Percentiles rank a stretch among this genome's conserved stretches.
Conservation (phyloP, 2,329 filamentous ascomycete genomes). For the Colletotrichum sp. region DNA sequence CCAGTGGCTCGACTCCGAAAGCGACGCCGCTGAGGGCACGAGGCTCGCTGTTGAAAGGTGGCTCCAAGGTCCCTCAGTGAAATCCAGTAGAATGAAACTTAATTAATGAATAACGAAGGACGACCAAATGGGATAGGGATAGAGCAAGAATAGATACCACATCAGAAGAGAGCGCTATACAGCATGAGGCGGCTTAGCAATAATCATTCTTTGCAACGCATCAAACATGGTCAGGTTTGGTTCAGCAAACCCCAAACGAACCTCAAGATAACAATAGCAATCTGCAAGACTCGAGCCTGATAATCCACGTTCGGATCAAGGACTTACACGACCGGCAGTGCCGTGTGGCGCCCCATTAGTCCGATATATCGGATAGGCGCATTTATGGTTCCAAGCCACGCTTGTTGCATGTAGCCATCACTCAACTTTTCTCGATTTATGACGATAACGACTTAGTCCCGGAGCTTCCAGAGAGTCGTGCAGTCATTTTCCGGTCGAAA, state of each 20-base stretch:
- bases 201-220: neutral
- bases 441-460: conserved; percentile 14
- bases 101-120: neutral
- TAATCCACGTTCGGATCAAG: neutral
- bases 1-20: conserved; percentile 37
- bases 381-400: neutral
- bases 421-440: conserved; percentile 16
- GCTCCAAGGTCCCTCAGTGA: conserved; percentile 25
- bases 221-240: neutral
- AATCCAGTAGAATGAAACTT: conserved; percentile 7
- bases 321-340: neutral
- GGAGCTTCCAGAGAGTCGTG: neutral
- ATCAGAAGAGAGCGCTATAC: neutral
- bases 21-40: conserved; percentile 42
- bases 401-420: neutral
- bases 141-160: neutral
- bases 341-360: neutral
- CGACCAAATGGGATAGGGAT: neutral
- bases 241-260: neutral
- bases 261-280: neutral
- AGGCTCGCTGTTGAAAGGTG: conserved; percentile 42
- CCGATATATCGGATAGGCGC: neutral
- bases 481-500: neutral
- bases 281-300: neutral
- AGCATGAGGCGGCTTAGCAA: neutral